A percentile compares a stretch with the other conserved stretches of the same genome.
Conservation (phyloP, 805 yeast genomes). For the Priceomyces melissophilus region DNA sequence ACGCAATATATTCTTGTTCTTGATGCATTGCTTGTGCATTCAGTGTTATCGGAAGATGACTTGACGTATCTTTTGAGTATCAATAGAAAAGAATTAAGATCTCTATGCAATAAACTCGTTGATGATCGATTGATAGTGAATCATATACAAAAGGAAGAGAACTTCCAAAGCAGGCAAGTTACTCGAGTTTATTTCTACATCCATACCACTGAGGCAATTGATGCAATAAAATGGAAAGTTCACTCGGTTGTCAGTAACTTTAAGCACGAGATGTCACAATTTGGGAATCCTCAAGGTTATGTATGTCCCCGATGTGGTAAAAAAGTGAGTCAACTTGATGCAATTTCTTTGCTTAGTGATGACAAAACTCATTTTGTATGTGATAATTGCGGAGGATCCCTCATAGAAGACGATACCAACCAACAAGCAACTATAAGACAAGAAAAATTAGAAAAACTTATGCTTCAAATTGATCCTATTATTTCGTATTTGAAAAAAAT, state of each 20-base stretch:
- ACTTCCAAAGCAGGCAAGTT: slow-evolving; percentile 59
- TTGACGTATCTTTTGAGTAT: slow-evolving; percentile 75
- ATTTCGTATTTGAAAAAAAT: slow-evolving; percentile 68
- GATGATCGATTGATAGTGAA: slow-evolving; percentile 78
- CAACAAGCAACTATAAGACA: slow-evolving; percentile 79
- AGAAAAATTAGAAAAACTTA: slow-evolving; percentile 73
- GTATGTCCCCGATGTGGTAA: slow-evolving; percentile 83
- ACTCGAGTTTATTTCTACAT: slow-evolving; percentile 81
- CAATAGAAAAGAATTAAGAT: slow-evolving; percentile 81
- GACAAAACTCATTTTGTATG: slow-evolving; percentile 81
- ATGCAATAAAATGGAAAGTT: slow-evolving; percentile 94
- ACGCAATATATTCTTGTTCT: slow-evolving; percentile 77
- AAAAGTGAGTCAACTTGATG: slow-evolving; percentile 82
- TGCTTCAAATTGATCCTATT: slow-evolving; percentile 87
- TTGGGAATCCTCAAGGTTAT: slow-evolving; percentile 90
- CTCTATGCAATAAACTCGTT: slow-evolving; percentile 72
- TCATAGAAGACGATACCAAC: slow-evolving; percentile 86
- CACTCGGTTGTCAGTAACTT: slow-evolving; percentile 77
- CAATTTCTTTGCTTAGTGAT: slow-evolving; percentile 73
- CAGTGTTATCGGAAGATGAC: slow-evolving; percentile 91
- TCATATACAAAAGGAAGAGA: slow-evolving; percentile 60
- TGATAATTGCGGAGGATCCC: slow-evolving; percentile 71
- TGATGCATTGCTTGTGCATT: slow-evolving; percentile 84
- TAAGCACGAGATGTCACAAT: slow-evolving; percentile 79
- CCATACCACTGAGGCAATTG: slow-evolving; percentile 90